Conservation (phyloP, 805 yeast species). For the Geotrichum ghanense region DNA sequence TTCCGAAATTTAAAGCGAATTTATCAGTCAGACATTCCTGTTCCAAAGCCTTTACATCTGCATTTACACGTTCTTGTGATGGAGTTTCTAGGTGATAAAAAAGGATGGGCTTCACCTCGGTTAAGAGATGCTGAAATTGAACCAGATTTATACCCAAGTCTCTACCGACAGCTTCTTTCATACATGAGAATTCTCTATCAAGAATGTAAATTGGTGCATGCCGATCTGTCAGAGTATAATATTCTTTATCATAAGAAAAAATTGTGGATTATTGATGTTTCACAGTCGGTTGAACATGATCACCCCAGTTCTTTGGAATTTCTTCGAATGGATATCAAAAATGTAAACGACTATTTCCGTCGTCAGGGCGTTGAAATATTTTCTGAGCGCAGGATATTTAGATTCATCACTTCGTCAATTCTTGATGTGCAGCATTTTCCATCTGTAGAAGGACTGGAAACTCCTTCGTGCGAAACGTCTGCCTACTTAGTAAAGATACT, state of each 20-base stretch:
- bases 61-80: constrained; percentile 85
- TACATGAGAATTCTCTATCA: constrained; percentile 83
- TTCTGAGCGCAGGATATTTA: constrained; percentile 73
- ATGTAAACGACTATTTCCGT: constrained; percentile 80
- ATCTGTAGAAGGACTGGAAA: constrained; percentile 8
- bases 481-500: constrained; percentile 17
- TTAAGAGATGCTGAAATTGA: constrained; percentile 71
- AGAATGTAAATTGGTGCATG: constrained; percentile 85
- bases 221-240: constrained; percentile 93
- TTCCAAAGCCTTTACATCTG: constrained; percentile 84
- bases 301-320: constrained; percentile 96
- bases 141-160: constrained; percentile 26
- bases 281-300: constrained; percentile 95
- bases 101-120: constrained; percentile 86
- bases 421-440: constrained; percentile 15
- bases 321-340: constrained; percentile 93
- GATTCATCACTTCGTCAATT: constrained; percentile 40
- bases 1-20: constrained; percentile 84
- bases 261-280: constrained; percentile 86
- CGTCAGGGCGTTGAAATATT: constrained; percentile 63
- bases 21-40: constrained; percentile 69
- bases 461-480: constrained; percentile 21
- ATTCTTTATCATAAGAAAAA: constrained; percentile 65
- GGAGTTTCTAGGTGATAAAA: constrained; percentile 72
- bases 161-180: constrained; percentile 68